A percentile compares a stretch with the other conserved stretches of the same genome.
Evolutionary conservation across 306 rosid genomes (phyloP).

Genomic region (Gastrolobium bilobum): DNA sequence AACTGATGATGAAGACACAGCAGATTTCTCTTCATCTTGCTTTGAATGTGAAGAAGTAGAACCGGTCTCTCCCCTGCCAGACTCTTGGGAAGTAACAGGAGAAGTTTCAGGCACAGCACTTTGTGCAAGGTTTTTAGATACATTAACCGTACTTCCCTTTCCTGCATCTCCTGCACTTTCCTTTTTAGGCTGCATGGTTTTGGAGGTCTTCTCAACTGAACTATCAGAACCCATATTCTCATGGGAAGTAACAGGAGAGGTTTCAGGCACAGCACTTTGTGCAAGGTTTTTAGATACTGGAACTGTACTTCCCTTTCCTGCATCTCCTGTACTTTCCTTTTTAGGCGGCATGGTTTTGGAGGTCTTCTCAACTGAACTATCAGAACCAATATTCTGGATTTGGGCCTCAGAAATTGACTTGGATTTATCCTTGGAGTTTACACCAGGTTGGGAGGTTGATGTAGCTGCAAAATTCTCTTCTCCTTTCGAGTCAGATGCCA

Average conservation of each 20-base stretch:
- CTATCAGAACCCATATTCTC: slow-evolving; percentile 49
- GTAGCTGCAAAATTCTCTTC: slow-evolving; percentile 54
- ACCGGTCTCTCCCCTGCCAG: slow-evolving; percentile 59
- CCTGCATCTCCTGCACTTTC: slow-evolving; percentile 59
- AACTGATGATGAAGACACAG: slow-evolving; percentile 49
- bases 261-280: slow-evolving; percentile 50
- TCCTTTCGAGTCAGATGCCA: slow-evolving; percentile 57
- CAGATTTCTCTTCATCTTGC: slow-evolving; percentile 70
- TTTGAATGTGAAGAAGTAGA: slow-evolving; percentile 56
- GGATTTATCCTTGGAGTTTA: slow-evolving; percentile 53
- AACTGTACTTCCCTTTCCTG: slow-evolving; percentile 47
- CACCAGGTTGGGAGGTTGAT: slow-evolving; percentile 50
- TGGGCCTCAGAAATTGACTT: slow-evolving; percentile 58
- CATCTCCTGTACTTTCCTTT: slow-evolving; percentile 51
- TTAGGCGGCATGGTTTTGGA: slow-evolving; percentile 50
- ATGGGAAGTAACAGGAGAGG: slow-evolving; percentile 43
- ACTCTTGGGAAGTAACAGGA: slow-evolving; percentile 47
- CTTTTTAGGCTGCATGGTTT: slow-evolving; percentile 58
- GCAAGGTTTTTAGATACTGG: slow-evolving; percentile 48
- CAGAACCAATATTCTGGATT: slow-evolving; percentile 39
- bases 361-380: slow-evolving; percentile 48
- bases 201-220: slow-evolving; percentile 56
- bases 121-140: slow-evolving; percentile 53
- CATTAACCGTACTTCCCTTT: slow-evolving; percentile 54
- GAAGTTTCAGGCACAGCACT: slow-evolving; percentile 50